Percentiles rank a stretch among this genome's conserved stretches.
phyloP scores from a whole-genome alignment of 129 eudicot species.

The Daucus carota region DNA sequence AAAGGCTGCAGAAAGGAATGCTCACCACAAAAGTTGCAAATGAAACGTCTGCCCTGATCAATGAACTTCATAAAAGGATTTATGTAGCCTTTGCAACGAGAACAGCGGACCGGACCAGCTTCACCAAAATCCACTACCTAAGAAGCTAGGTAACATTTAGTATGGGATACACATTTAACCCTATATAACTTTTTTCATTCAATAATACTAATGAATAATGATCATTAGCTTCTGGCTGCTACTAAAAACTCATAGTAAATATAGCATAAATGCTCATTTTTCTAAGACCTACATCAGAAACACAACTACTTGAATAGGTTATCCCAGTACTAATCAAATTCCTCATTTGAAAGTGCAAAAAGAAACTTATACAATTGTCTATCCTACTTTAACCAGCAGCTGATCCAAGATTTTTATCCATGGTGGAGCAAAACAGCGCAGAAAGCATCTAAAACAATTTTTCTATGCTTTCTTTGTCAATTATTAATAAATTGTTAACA shows the following conservation, averaged over 20 bases:
- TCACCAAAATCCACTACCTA: constrained; percentile 98
- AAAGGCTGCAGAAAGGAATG: background rate
- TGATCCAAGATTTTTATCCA: background rate
- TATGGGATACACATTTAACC: background rate
- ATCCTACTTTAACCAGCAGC: background rate
- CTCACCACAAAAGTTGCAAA: constrained; percentile 97
- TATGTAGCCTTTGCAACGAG: constrained; percentile 95
- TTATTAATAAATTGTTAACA: no score
- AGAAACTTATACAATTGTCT: background rate
- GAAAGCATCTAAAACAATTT: no score
- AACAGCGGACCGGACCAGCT: constrained; percentile 95
- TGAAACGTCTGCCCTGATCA: constrained; percentile 91
- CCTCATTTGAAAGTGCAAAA: background rate
- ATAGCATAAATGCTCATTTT: background rate
- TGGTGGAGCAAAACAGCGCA: background rate
- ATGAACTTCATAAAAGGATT: constrained; percentile 94
- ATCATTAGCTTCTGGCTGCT: background rate
- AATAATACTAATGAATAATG: background rate
- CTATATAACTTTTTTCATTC: background rate
- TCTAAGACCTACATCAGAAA: background rate
- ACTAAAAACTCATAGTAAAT: background rate
- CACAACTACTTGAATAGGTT: background rate
- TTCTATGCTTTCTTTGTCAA: no score
- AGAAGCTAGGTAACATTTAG: background rate
- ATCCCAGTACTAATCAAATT: background rate